Percentiles rank a stretch among this genome's conserved stretches.
Conservation (phyloP, 225 moss, liverwort and hornwort genomes). For the Physcomitrellopsis africana region DNA sequence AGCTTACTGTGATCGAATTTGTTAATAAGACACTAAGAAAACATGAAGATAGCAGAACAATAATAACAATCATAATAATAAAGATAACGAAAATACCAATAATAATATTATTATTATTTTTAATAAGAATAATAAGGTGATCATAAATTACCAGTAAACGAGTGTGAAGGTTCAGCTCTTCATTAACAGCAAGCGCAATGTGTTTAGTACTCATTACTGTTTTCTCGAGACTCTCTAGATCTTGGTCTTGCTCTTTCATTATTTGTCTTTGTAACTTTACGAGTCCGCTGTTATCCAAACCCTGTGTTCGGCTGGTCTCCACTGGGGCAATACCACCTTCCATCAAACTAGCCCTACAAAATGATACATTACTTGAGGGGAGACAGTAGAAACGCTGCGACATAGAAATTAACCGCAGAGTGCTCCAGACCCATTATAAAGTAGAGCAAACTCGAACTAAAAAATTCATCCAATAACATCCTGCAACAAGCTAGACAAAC, state of each 20-base stretch:
- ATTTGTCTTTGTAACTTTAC: constrained; percentile 80
- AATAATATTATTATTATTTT: too few relatives aligned
- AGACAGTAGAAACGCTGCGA: background rate
- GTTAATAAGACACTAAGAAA: background rate
- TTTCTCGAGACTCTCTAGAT: constrained; percentile 84
- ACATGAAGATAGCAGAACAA: background rate
- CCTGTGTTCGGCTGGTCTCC: constrained; percentile 79
- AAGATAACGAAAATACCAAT: too few relatives aligned
- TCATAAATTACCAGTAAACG: constrained; percentile 66
- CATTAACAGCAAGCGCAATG: constrained; percentile 94
- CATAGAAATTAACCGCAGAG: background rate
- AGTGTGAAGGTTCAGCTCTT: constrained; percentile 94
- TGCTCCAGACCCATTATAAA: background rate
- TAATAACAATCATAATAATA: background rate
- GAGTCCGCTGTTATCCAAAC: constrained; percentile 81
- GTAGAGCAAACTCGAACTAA: background rate
- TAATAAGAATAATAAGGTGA: background rate
- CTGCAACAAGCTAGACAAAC: background rate
- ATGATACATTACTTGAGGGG: background rate
- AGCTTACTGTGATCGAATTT: constrained; percentile 11
- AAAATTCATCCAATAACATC: background rate
- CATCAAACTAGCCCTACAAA: constrained; percentile 64
- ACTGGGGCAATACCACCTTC: constrained; percentile 61
- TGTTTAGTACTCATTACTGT: constrained; percentile 95
- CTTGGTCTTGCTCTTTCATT: constrained; percentile 88